Percentiles rank a stretch among this genome's conserved stretches.
Evolutionary conservation across 768 basidiomycete species (phyloP).

Genomic region (Chalciporus pseudorubinellus): DNA sequence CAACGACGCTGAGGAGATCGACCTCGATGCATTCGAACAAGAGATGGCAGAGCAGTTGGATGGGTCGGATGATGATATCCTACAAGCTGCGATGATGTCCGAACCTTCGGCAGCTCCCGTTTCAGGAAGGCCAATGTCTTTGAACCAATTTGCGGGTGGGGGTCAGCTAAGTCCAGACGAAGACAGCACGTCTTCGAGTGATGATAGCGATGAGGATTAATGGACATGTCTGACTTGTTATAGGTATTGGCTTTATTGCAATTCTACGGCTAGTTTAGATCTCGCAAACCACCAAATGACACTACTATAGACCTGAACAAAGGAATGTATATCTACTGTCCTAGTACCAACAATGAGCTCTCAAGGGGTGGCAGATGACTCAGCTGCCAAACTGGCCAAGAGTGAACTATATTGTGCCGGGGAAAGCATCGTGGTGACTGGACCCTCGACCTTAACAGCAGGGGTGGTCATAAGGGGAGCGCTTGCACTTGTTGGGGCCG

Average conservation of each 20-base stretch:
- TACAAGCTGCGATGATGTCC: constrained; percentile 40
- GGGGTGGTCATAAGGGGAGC: constrained; percentile 24
- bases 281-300: constrained; percentile 2
- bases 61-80: constrained; percentile 51
- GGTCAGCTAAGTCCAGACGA: constrained; percentile 40
- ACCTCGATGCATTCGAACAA: constrained; percentile 33
- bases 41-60: constrained; percentile 37
- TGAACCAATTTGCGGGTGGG: constrained; percentile 48
- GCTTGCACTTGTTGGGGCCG: constrained; percentile 18
- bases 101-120: constrained; percentile 30
- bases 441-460: constrained; percentile 9
- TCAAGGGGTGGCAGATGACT: neutral
- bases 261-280: constrained; percentile 4
- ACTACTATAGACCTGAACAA: neutral
- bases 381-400: constrained; percentile 30
- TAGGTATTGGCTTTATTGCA: constrained; percentile 4
- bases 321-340: too few species aligned
- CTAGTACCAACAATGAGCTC: neutral
- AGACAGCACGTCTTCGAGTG: constrained; percentile 52
- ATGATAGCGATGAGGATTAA: constrained; percentile 55
- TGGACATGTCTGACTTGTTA: constrained; percentile 1
- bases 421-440: constrained; percentile 21
- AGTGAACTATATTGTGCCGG: constrained; percentile 28
- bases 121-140: constrained; percentile 43
- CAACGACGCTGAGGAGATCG: constrained; percentile 34